These are phyloP conservation scores for Naganishia vaughanmartiniae DNA, from an alignment of 768 basidiomycete species.

Conservation along the genomic window DNA sequence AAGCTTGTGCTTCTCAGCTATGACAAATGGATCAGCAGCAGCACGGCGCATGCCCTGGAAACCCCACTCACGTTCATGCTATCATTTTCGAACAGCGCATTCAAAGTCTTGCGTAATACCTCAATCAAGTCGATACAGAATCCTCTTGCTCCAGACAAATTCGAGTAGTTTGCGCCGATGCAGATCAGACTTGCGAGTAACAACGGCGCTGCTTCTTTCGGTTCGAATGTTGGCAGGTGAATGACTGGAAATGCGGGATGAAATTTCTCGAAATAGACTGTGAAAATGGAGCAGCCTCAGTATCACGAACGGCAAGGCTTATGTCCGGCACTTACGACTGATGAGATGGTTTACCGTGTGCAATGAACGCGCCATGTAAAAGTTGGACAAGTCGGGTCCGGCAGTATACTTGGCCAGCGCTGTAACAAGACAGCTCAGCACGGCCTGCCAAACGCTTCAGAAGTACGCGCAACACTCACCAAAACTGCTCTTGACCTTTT, in stretches of 20 bases:
- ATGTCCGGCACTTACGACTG: constrained; percentile 7
- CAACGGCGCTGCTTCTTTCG: constrained; percentile 19
- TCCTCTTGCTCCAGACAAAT: constrained; percentile 17
- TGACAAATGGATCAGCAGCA: neutral
- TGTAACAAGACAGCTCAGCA: constrained; percentile 1
- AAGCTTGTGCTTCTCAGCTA: constrained; percentile 26
- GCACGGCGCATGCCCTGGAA: neutral
- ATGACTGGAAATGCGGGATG: constrained; percentile 25
- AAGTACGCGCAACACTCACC: neutral
- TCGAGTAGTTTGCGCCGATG: constrained; percentile 26
- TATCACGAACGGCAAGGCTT: too few relatives aligned
- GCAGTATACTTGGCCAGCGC: constrained; percentile 25
- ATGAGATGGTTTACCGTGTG: constrained; percentile 29
- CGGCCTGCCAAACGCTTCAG: neutral
- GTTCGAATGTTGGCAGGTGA: constrained; percentile 26
- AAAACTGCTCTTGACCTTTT: constrained; percentile 27
- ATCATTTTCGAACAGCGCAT: constrained; percentile 28
- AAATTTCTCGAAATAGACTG: constrained; percentile 28
- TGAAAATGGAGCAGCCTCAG: neutral
- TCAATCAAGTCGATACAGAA: constrained; percentile 29
- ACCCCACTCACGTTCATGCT: constrained; percentile 19
- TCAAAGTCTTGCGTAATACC: constrained; percentile 27
- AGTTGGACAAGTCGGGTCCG: constrained; percentile 25
- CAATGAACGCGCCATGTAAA: constrained; percentile 25
- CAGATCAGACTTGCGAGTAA: constrained; percentile 24